These are phyloP conservation scores for Trypanosoma caninum DNA, from an alignment of 208 protist species.

Conservation along the genomic window DNA sequence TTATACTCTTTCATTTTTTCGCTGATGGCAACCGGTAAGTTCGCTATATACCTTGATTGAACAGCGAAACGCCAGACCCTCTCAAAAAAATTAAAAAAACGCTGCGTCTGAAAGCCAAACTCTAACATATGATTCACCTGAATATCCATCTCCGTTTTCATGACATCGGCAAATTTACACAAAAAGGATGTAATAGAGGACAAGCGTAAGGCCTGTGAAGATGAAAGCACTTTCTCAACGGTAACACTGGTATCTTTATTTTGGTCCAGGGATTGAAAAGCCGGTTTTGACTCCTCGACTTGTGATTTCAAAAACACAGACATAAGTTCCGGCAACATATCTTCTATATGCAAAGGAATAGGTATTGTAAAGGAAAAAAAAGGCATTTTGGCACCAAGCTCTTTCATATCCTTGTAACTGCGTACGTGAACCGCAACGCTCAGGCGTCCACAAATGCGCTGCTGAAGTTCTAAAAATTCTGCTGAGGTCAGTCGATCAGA, in stretches of 20 bases:
- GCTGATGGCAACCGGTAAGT: slow-evolving; percentile 12
- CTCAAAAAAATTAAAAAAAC: slow-evolving; percentile 16
- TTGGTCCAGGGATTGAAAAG: background rate
- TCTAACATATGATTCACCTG: slow-evolving; percentile 37
- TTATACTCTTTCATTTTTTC: slow-evolving; percentile 15
- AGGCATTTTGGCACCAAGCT: slow-evolving; percentile 36
- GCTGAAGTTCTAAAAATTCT: slow-evolving; percentile 50
- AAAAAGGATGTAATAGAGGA: slow-evolving; percentile 10
- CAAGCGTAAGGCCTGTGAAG: background rate
- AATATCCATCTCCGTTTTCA: slow-evolving; percentile 9
- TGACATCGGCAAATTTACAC: slow-evolving; percentile 27
- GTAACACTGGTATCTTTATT: slow-evolving; percentile 1
- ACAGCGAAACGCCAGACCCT: slow-evolving; percentile 15
- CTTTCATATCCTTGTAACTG: slow-evolving; percentile 31
- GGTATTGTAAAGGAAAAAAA: slow-evolving; percentile 33
- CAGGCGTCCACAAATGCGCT: slow-evolving; percentile 51
- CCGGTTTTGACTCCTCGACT: background rate
- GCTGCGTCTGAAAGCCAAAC: slow-evolving; percentile 28
- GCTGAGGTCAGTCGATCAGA: slow-evolving; percentile 29
- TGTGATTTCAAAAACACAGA: slow-evolving; percentile 28
- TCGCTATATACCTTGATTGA: slow-evolving; percentile 11
- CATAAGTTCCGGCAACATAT: slow-evolving; percentile 41
- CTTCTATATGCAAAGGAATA: slow-evolving; percentile 27
- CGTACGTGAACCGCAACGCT: slow-evolving; percentile 54
- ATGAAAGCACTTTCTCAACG: background rate